Percentiles rank a stretch among this genome's conserved stretches.
Conservation (phyloP, 2,329 filamentous ascomycete genomes). For the Exophiala sideris region DNA sequence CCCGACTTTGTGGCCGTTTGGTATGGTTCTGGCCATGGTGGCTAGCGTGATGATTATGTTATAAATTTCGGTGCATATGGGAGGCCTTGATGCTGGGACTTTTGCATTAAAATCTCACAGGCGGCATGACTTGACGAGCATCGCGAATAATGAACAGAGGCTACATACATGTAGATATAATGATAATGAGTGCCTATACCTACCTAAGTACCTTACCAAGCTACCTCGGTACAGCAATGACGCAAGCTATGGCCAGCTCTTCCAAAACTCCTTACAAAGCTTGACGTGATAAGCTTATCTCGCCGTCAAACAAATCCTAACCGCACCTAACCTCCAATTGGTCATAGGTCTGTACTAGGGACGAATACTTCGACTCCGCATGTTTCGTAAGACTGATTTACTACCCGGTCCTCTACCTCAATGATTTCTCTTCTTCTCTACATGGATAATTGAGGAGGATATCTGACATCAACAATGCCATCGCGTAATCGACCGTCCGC, state of each 20-base stretch:
- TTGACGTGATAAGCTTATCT: conserved; percentile 20
- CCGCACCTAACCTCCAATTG: not conserved
- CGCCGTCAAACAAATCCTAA: not conserved
- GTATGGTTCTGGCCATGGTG: conserved; percentile 13
- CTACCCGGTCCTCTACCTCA: too few species aligned
- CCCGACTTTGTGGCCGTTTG: conserved; percentile 13
- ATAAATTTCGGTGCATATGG: not conserved
- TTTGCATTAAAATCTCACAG: too few species aligned
- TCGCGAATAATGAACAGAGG: too few species aligned
- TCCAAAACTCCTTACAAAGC: conserved; percentile 1
- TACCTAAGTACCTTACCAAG: not conserved
- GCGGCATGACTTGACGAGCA: too few species aligned
- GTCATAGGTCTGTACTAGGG: not conserved
- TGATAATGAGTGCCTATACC: not conserved
- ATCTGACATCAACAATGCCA: not conserved
- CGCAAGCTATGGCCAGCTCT: not conserved
- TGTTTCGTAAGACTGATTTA: too few species aligned
- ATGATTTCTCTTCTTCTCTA: too few species aligned
- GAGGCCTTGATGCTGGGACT: too few species aligned
- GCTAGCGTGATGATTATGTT: conserved; percentile 22
- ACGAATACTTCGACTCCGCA: too few species aligned
- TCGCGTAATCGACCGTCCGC: not conserved
- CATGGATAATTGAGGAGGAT: too few species aligned
- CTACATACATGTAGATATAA: not conserved
- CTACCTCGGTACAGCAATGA: too few species aligned